These are phyloP conservation scores for Calendula officinalis DNA, from an alignment of 129 eudicot species.

Conservation along the genomic window DNA sequence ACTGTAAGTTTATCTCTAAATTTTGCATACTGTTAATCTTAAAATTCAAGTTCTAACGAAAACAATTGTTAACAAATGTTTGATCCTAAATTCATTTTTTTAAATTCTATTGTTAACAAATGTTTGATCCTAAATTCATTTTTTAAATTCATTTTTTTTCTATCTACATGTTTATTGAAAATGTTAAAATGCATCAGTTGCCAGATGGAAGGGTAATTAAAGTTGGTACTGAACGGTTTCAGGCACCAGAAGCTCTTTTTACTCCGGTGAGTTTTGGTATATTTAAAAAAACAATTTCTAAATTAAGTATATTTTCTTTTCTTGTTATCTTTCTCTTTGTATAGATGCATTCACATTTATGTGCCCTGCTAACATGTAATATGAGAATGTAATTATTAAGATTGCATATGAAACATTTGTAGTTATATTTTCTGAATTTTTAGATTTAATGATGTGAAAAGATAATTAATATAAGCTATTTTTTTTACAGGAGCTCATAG, in stretches of 20 bases:
- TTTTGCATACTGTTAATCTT: not conserved
- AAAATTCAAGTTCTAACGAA: slow-evolving; percentile 7
- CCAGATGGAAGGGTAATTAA: slow-evolving; percentile 99
- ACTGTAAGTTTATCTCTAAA: slow-evolving; percentile 50
- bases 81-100: slow-evolving; percentile 1
- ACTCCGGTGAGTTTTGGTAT: slow-evolving; percentile 67
- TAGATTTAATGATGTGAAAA: slow-evolving; percentile 16
- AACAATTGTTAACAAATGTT: slow-evolving; percentile 1
- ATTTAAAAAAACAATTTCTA: slow-evolving; percentile 1
- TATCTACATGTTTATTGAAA: slow-evolving; percentile 11
- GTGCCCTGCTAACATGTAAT: slow-evolving; percentile 8
- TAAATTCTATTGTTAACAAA: slow-evolving; percentile 1
- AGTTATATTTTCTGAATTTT: not conserved
- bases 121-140: not conserved
- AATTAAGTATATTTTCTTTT: not conserved
- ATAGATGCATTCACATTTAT: not conserved
- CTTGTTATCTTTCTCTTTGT: not conserved
- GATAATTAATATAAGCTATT: slow-evolving; percentile 13
- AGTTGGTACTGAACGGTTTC: slow-evolving; percentile 96
- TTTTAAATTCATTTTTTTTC: not conserved
- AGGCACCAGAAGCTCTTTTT: slow-evolving; percentile 98
- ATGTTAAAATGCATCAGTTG: slow-evolving; percentile 44
- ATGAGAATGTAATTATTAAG: slow-evolving; percentile 3
- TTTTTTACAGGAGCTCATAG: slow-evolving; percentile 81
- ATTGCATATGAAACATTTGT: not conserved